phyloP scores from a whole-genome alignment of 768 basidiomycete species.

The Amanita exitialis region DNA sequence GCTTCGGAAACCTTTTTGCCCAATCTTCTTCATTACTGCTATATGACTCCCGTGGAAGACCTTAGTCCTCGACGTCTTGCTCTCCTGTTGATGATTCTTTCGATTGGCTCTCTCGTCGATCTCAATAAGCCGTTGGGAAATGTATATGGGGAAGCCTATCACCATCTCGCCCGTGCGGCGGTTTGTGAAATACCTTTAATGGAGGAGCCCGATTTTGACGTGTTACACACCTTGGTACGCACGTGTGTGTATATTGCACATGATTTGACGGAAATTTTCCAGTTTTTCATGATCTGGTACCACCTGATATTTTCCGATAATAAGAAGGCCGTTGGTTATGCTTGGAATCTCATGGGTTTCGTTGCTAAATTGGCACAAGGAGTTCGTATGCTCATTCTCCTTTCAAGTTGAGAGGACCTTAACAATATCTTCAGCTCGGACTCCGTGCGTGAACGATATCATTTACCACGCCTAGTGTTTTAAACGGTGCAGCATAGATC shows the following conservation, averaged over 20 bases:
- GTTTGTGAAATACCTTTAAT: conserved; percentile 67
- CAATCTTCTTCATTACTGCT: conserved; percentile 60
- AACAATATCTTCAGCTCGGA: conserved; percentile 37
- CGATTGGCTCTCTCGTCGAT: conserved; percentile 64
- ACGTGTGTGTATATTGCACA: neutral
- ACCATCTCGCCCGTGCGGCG: conserved; percentile 55
- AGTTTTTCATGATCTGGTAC: conserved; percentile 68
- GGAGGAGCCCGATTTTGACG: conserved; percentile 68
- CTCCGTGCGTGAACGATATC: conserved; percentile 39
- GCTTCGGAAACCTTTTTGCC: conserved; percentile 62
- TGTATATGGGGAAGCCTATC: conserved; percentile 54
- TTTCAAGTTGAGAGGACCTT: neutral
- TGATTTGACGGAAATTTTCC: neutral
- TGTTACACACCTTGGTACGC: conserved; percentile 53
- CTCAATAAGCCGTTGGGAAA: conserved; percentile 44
- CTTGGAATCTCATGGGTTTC: conserved; percentile 72
- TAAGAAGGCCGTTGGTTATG: conserved; percentile 61
- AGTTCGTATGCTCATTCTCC: conserved; percentile 28
- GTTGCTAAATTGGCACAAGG: conserved; percentile 65
- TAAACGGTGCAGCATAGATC: conserved; percentile 34
- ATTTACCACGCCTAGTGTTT: conserved; percentile 7
- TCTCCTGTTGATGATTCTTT: conserved; percentile 60
- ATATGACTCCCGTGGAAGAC: conserved; percentile 46
- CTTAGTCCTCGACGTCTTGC: conserved; percentile 60
- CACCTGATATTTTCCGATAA: conserved; percentile 67